Evolutionary conservation across 306 rosid species (phyloP).

Genomic region (Corylus avellana): DNA sequence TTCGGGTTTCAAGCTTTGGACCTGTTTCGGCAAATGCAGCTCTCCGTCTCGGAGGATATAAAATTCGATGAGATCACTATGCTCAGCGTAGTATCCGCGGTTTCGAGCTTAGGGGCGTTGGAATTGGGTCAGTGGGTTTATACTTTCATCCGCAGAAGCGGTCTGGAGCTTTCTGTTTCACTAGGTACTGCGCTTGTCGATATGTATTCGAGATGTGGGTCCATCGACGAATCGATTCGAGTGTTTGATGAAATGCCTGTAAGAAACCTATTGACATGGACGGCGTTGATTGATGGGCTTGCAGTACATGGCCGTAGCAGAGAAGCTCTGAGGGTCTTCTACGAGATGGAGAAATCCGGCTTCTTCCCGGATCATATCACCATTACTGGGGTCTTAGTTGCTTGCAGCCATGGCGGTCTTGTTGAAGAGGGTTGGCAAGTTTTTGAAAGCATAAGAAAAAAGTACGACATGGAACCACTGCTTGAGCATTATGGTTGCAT

Average conservation of each 20-base stretch:
- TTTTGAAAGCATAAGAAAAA: constrained; percentile 41
- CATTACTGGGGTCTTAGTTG: constrained; percentile 50
- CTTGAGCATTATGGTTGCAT: constrained; percentile 70
- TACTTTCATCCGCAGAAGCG: constrained; percentile 28
- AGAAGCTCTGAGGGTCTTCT: constrained; percentile 48
- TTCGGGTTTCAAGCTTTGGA: constrained; percentile 39
- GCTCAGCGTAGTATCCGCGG: constrained; percentile 52
- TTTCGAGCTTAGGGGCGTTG: constrained; percentile 54
- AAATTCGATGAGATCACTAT: constrained; percentile 45
- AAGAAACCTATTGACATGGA: constrained; percentile 55
- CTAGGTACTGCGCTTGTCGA: constrained; percentile 60
- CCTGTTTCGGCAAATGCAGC: constrained; percentile 55
- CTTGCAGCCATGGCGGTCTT: constrained; percentile 65
- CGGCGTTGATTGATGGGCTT: constrained; percentile 47
- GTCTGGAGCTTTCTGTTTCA: constrained; percentile 41
- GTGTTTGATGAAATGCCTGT: constrained; percentile 53
- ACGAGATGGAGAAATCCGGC: constrained; percentile 45
- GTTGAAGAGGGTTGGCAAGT: constrained; percentile 52
- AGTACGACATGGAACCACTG: constrained; percentile 38
- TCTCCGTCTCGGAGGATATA: constrained; percentile 25
- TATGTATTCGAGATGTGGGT: constrained; percentile 66
- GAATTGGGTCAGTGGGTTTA: constrained; percentile 62
- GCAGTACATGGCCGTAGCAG: constrained; percentile 55
- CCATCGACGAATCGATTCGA: constrained; percentile 45
- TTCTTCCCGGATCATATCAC: constrained; percentile 45